These are phyloP conservation scores for Tetratostichococcus sp. DNA, from an alignment of 139 green algal species.

Conservation along the genomic window DNA sequence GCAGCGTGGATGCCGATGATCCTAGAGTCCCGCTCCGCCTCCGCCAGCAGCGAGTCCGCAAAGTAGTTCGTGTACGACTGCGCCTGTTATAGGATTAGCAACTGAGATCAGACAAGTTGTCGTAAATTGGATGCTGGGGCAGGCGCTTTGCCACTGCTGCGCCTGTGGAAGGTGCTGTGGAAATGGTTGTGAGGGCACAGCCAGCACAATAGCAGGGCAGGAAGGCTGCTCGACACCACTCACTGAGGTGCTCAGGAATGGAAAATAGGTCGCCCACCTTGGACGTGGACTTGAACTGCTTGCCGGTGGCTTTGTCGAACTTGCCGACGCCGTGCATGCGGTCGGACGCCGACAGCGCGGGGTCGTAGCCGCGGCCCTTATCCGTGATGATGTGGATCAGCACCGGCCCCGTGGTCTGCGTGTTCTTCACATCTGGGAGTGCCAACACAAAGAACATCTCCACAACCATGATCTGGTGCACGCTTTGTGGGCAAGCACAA, in stretches of 20 bases:
- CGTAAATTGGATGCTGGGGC: too few species aligned
- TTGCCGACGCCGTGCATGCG: slow-evolving; percentile 97
- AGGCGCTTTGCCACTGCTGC: too few species aligned
- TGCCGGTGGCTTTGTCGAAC: slow-evolving; percentile 90
- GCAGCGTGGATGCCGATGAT: slow-evolving; percentile 95
- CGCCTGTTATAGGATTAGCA: too few species aligned
- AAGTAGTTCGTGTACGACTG: slow-evolving; percentile 97
- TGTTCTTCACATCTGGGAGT: slow-evolving; percentile 92
- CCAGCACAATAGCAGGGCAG: too few species aligned
- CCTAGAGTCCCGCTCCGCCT: slow-evolving; percentile 85
- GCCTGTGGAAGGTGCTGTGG: too few species aligned
- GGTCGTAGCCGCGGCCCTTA: slow-evolving; percentile 94
- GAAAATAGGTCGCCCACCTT: slow-evolving; percentile 13
- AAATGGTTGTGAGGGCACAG: too few species aligned
- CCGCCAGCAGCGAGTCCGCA: slow-evolving; percentile 91
- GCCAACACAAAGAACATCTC: too few species aligned
- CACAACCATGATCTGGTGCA: too few species aligned
- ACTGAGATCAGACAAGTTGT: too few species aligned
- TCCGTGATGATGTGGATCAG: slow-evolving; percentile 97
- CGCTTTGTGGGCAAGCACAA: too few species aligned
- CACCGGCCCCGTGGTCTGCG: slow-evolving; percentile 90
- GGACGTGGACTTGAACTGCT: slow-evolving; percentile 73
- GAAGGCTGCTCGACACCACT: too few species aligned
- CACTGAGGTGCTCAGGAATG: too few species aligned
- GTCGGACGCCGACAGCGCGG: slow-evolving; percentile 89